phyloP scores from a whole-genome alignment of 2,329 filamentous ascomycete genomes.

The Epicoccum sorghinum region DNA sequence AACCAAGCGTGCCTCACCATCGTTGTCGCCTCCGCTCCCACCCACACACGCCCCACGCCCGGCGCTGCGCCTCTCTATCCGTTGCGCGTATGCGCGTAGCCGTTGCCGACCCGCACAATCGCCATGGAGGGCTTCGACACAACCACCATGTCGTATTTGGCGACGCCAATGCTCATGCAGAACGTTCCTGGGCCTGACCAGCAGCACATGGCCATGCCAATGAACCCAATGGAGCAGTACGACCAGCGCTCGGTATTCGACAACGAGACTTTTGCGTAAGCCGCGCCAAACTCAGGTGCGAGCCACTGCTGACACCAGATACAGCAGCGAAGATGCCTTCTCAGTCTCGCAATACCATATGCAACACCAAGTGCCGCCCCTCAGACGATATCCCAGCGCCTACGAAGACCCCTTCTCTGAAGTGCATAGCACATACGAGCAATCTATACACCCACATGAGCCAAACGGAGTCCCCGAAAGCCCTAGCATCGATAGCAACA shows the following conservation, averaged over 20 bases:
- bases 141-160: constrained; percentile 67
- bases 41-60: constrained; percentile 13
- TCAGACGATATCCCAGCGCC: constrained; percentile 58
- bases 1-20: constrained; percentile 14
- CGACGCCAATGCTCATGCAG: constrained; percentile 62
- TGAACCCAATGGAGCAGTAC: constrained; percentile 60
- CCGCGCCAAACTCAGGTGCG: background rate
- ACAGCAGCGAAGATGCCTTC: constrained; percentile 60
- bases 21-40: constrained; percentile 13
- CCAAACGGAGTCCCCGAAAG: constrained; percentile 55
- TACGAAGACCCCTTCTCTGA: constrained; percentile 61
- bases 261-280: constrained; percentile 65
- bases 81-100: constrained; percentile 41
- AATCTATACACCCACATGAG: constrained; percentile 52
- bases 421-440: constrained; percentile 56
- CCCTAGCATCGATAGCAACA: constrained; percentile 67
- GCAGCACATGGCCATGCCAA: constrained; percentile 47
- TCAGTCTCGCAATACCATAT: constrained; percentile 46
- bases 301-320: constrained; percentile 35
- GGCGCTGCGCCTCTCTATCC: constrained; percentile 6
- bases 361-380: constrained; percentile 45
- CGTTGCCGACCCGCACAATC: constrained; percentile 20
- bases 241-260: constrained; percentile 67
- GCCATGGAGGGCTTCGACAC: constrained; percentile 64
- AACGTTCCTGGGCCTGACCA: constrained; percentile 55